Base-by-base conservation (phyloP, 208 protist genomes). In the Naegleria gruberi region DNA sequence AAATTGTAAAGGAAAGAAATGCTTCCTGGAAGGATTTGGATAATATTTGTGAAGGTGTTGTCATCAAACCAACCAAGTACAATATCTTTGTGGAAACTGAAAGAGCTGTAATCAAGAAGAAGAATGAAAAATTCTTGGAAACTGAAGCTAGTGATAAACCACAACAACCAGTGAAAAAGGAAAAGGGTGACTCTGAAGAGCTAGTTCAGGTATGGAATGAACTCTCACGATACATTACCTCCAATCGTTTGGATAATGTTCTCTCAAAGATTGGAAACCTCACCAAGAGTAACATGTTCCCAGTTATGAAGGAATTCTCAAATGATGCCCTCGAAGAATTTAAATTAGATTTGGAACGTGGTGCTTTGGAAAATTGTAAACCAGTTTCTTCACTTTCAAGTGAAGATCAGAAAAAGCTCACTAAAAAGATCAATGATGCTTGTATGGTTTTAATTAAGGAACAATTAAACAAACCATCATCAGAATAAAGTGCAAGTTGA, bases 11-110 rank as follows among this genome's bases (percentile, higher is more conserved):
- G 0, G 65, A 77, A 37, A 15, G 1, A 8, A 77, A 77, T 37
- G 8, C 34, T 77, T 6, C 26, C 12, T 44, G 12, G n/a, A 17
- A 83, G 3, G 37, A 41, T 8, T 10, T 26, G 19, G n/a, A 17
- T 44, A 83, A 83, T 83, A 44, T 83, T 40, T 83, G 77, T 83
- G 77, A 83, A 43, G 77, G 77, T 44, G 77, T 83, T 83, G 77
- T 83, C 2, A 83, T 83, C 44, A 83, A 83, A 23, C 37, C 77
- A 19, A 37, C 77, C 17, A 83, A 83, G 10, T 5, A 10, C 15
- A 17, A 44, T 30, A 8, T 83, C 5, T 23, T 10, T 41, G 40
- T 83, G 7, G 40, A 37, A 26, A 23, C 37, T 1, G n/a, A n/a
- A n/a, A 44, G 77, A 83, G 77, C n/a, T 6, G 44, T 41, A 8